Base-by-base conservation (phyloP, 2,329 filamentous ascomycete genomes). In the Pseudomassariella vexata region DNA sequence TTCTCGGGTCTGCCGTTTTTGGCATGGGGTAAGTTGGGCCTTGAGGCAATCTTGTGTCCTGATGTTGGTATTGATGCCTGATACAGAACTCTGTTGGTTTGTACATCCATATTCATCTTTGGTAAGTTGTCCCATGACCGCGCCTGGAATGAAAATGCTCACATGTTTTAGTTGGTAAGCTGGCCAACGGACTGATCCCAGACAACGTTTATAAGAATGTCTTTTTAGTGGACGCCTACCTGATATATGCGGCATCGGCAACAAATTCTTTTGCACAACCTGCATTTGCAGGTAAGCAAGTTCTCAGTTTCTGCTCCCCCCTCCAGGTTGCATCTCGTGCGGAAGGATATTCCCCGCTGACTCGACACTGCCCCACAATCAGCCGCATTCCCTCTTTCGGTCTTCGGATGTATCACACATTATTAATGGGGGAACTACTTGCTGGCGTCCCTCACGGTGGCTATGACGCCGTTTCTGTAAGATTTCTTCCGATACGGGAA, bases 31-130 rank as follows among this genome's bases (percentile, higher is more conserved):
- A 65, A 66, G 78, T 69, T 6, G 9, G 9, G 14, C 22, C 21
- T 35, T 31, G 25, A 18, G 16, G 10, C 21, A 5, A 24, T 19
- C 28, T 5, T 5, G 16, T n/a, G n/a, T 15, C 4, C 21, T n/a
- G 19, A 11, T 12, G 22, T 17, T 22, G 15, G 21, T n/a, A 17
- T n/a, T 14, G n/a, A 4, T 22, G 17, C 5, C 29, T 25, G 15
- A 31, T 21, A 16, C 48, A 86, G 84, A 32, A 81, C 76, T 33
- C 73, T 94, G 38, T 73, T 94, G 36, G 77, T 83, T 19, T 95
- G 86, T 59, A 81, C 77, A 35, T 86, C 87, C 32, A 77, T 94
- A 44, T 95, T 94, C 57, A 94, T 87, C 9, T 95, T n/a, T n/a
- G n/a, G 86, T 90, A 57, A 61, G 68, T 66, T 34, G 33, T 23